A percentile compares a stretch with the other conserved stretches of the same genome.
Conservation (phyloP, 2,329 filamentous ascomycete genomes). For the Claviceps spartinae region DNA sequence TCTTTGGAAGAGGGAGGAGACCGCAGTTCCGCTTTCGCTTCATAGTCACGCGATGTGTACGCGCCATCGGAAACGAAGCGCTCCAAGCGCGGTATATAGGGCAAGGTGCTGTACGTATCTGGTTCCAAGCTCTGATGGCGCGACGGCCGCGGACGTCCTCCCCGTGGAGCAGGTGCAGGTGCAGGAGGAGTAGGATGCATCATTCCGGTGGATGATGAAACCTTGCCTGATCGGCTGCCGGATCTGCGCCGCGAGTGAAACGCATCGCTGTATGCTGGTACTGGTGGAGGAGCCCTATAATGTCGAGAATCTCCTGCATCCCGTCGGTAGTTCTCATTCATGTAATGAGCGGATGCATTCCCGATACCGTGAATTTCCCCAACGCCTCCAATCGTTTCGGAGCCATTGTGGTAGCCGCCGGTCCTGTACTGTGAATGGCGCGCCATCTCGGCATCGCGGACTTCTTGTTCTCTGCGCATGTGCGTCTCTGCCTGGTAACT, state of each 20-base stretch:
- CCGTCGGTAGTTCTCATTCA: slow-evolving; percentile 44
- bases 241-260: slow-evolving; percentile 33
- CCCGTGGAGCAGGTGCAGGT: not conserved
- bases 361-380: slow-evolving; percentile 30
- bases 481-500: slow-evolving; percentile 35
- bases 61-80: slow-evolving; percentile 16
- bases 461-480: slow-evolving; percentile 32
- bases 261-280: slow-evolving; percentile 26
- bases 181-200: slow-evolving; percentile 3
- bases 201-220: slow-evolving; percentile 20
- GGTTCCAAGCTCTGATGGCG: slow-evolving; percentile 29
- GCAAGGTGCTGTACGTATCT: slow-evolving; percentile 18
- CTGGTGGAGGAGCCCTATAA: not conserved
- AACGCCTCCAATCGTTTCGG: slow-evolving; percentile 18
- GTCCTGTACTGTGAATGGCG: slow-evolving; percentile 12
- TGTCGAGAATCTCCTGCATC: slow-evolving; percentile 1
- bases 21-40: slow-evolving; percentile 17
- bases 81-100: slow-evolving; percentile 17
- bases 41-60: slow-evolving; percentile 17
- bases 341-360: slow-evolving; percentile 42
- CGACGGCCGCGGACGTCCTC: slow-evolving; percentile 7
- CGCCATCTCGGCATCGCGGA: slow-evolving; percentile 26
- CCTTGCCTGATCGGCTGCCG: slow-evolving; percentile 23
- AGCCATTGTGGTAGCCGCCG: slow-evolving; percentile 27
- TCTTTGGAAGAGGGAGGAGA: slow-evolving; percentile 11